Conservation (phyloP, 441 rosid genomes). For the Pelargonium myrrhifolium region DNA sequence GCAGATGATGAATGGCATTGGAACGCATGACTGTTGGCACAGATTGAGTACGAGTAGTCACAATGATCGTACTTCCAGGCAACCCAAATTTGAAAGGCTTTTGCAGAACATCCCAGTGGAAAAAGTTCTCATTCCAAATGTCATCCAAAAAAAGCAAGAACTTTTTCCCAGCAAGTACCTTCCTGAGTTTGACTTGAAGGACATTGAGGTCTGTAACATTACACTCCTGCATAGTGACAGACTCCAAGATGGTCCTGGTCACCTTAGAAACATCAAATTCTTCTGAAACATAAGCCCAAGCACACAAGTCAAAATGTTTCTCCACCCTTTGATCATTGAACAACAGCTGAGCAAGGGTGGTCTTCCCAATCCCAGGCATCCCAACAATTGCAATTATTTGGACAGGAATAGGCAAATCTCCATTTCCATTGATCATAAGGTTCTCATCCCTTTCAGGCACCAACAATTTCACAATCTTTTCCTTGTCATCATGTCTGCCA, state of each 20-base stretch:
- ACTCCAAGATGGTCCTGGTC: slow-evolving; percentile 1
- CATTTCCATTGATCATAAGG: neutral
- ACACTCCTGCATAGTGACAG: neutral
- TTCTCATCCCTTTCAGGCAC: neutral
- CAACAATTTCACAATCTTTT: neutral
- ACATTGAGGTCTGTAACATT: neutral
- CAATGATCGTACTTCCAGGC: slow-evolving; percentile 7
- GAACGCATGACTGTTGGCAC: neutral
- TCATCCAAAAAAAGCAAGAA: slow-evolving; percentile 14
- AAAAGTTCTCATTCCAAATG: slow-evolving; percentile 10
- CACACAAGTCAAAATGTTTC: neutral
- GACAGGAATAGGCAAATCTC: neutral
- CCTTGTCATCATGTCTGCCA: neutral
- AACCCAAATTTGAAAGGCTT: neutral
- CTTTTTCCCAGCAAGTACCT: neutral
- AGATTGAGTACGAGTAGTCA: slow-evolving; percentile 7
- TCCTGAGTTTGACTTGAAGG: neutral
- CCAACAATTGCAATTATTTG: slow-evolving; percentile 3
- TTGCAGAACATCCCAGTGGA: neutral
- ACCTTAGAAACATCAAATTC: neutral
- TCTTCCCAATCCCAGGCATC: slow-evolving; percentile 16
- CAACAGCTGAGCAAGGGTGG: slow-evolving; percentile 4
- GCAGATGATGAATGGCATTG: neutral
- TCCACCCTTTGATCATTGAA: neutral
- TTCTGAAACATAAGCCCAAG: slow-evolving; percentile 15